Percentiles rank a stretch among this genome's conserved stretches.
phyloP scores from a whole-genome alignment of 768 basidiomycete genomes.

The Strobilomyces dryophilus region DNA sequence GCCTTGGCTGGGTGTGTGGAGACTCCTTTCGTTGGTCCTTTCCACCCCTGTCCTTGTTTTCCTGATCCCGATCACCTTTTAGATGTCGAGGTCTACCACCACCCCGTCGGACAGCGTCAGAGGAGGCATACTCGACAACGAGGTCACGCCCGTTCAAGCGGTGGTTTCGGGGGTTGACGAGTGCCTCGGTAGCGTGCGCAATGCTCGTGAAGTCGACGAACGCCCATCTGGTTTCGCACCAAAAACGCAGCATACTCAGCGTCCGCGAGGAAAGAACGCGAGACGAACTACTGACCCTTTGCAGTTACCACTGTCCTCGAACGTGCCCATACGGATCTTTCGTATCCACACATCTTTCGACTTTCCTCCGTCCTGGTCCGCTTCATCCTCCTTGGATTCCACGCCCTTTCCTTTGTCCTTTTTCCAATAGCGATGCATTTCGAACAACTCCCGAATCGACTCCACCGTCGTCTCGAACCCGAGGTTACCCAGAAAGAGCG shows the following conservation, averaged over 20 bases:
- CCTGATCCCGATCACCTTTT: slow-evolving; percentile 22
- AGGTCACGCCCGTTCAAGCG: slow-evolving; percentile 79
- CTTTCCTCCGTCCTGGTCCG: not conserved
- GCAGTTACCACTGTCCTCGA: slow-evolving; percentile 91
- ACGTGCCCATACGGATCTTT: slow-evolving; percentile 90
- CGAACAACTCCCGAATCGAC: slow-evolving; percentile 67
- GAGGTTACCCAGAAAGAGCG: slow-evolving; percentile 91
- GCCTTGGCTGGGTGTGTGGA: slow-evolving; percentile 3
- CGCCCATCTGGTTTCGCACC: slow-evolving; percentile 59
- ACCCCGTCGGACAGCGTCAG: slow-evolving; percentile 86
- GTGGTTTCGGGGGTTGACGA: slow-evolving; percentile 84
- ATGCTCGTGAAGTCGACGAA: slow-evolving; percentile 87
- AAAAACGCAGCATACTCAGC: not conserved
- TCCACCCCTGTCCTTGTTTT: slow-evolving; percentile 7
- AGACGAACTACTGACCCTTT: slow-evolving; percentile 69
- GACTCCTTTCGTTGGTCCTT: slow-evolving; percentile 4
- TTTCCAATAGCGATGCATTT: slow-evolving; percentile 46
- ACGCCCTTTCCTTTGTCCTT: slow-evolving; percentile 31
- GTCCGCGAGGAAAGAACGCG: not conserved
- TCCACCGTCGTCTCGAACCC: slow-evolving; percentile 85
- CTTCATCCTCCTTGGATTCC: slow-evolving; percentile 19
- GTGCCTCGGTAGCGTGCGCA: slow-evolving; percentile 75
- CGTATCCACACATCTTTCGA: slow-evolving; percentile 53
- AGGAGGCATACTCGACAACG: slow-evolving; percentile 84
- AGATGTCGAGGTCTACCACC: slow-evolving; percentile 42